These are phyloP conservation scores for Tetraselmis chui DNA, from an alignment of 139 green algal genomes.

Conservation along the genomic window DNA sequence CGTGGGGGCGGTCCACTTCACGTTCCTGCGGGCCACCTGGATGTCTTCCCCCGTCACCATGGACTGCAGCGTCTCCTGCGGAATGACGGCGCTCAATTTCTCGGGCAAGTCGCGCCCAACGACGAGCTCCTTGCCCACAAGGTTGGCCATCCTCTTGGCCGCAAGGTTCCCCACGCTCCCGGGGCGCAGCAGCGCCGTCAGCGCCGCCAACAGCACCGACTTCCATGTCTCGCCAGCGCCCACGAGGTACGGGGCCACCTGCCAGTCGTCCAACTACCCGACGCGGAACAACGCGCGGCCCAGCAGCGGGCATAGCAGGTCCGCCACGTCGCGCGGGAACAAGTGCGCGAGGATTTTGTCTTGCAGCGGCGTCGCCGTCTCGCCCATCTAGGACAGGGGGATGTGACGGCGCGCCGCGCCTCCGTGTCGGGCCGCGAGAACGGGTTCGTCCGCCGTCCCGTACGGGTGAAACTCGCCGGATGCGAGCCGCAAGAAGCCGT, in stretches of 20 bases:
- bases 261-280: constrained; percentile 21
- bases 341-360: constrained; percentile 5
- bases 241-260: constrained; percentile 14
- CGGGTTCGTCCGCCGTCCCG: too few species aligned
- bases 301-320: constrained; percentile 10
- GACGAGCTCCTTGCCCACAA: not conserved
- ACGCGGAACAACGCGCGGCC: constrained; percentile 12
- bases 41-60: not conserved
- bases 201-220: not conserved
- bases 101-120: not conserved
- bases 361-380: not conserved
- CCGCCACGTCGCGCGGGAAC: not conserved
- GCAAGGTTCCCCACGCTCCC: too few species aligned
- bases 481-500: not conserved
- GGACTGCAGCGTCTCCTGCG: not conserved
- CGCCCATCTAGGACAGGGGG: not conserved
- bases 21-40: not conserved
- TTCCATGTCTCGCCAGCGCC: constrained; percentile 12
- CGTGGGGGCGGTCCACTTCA: not conserved
- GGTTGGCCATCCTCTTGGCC: too few species aligned
- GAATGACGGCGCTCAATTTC: not conserved
- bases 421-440: too few species aligned
- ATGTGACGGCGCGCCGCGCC: not conserved
- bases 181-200: not conserved
- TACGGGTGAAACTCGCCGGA: not conserved